These are phyloP conservation scores for Dipteronia sinensis DNA, from an alignment of 345 rosid genomes.

Conservation along the genomic window DNA sequence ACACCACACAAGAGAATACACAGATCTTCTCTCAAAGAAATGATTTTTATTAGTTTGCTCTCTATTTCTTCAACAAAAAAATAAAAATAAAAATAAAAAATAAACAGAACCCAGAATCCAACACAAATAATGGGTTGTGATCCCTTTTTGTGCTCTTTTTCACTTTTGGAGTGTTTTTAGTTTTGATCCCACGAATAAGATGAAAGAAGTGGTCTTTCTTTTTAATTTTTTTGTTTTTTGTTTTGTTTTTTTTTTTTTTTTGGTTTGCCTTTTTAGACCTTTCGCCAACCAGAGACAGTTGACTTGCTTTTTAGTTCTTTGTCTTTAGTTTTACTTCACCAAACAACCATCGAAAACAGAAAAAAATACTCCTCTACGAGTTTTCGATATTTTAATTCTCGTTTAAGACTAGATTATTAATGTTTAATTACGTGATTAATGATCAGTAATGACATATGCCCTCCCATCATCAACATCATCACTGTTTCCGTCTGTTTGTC, in stretches of 20 bases:
- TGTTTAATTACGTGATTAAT: background rate
- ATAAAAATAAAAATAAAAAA: background rate
- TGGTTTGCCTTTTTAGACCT: slow-evolving; percentile 32
- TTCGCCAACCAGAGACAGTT: slow-evolving; percentile 29
- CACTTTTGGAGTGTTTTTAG: background rate
- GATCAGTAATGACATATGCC: background rate
- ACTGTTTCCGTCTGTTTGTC: too few species aligned
- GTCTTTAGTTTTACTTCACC: slow-evolving; percentile 13
- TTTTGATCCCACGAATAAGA: background rate
- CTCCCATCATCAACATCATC: background rate
- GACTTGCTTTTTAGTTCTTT: slow-evolving; percentile 27
- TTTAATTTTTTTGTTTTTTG: background rate
- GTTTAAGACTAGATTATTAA: background rate
- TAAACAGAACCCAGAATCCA: slow-evolving; percentile 11
- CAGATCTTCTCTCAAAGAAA: slow-evolving; percentile 21
- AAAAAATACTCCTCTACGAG: too few species aligned
- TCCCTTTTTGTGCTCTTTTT: background rate
- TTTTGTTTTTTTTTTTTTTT: background rate
- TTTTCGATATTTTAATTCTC: too few species aligned
- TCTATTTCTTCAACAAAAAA: background rate
- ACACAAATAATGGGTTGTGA: background rate
- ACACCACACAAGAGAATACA: slow-evolving; percentile 15
- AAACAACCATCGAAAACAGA: background rate
- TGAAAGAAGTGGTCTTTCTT: slow-evolving; percentile 7
- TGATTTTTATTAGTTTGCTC: background rate